Base-by-base conservation (phyloP, 2,329 filamentous ascomycete species). In the Colletotrichum liaoningense region DNA sequence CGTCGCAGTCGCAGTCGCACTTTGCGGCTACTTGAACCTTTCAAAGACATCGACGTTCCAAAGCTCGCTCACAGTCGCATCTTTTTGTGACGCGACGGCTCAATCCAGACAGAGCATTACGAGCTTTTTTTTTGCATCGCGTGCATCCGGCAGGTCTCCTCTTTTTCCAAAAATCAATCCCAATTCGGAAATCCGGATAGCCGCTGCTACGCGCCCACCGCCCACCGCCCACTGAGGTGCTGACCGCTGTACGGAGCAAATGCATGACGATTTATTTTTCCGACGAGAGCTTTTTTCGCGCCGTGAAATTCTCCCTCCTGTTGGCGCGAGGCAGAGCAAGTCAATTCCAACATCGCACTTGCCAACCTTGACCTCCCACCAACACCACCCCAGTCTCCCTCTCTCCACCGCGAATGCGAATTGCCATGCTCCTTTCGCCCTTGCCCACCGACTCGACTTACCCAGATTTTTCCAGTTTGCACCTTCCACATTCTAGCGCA, bases 201-300 rank as follows among this genome's bases (percentile, higher is more conserved):
- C 63, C 28, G 28, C 62, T 64, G n/a, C 12, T 38, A 55, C 59
- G 49, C 42, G 24, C 38, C 55, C 63, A 30, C 52, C n/a, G 9
- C 38, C 38, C 38, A 42, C 5, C 11, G 35, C 35, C 12, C 12
- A 38, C 35, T 14, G 28, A 30, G 28, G 28, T 35, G 38, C 35
- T 65, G 52, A 49, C 42, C 42, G 42, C 42, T 49, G 42, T 42
- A 42, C 38, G 38, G 38, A 42, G 38, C 4, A 46, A 52, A 52
- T 62, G 62, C 67, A 73, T 71, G 71, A 66, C 71, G 67, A 58
- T 19, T 73, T 73, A 26, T 67, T 58, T 62, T 73, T 58, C 64
- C 49, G 54, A 62, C 26, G 19, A 63, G 56, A 56, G 67, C 56
- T 33, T 56, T 54, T 65, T 38, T 60, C 28, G 67, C 67, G 71